These are phyloP conservation scores for Trichoderma koningii DNA, from an alignment of 2,329 filamentous ascomycete species.

Conservation along the genomic window DNA sequence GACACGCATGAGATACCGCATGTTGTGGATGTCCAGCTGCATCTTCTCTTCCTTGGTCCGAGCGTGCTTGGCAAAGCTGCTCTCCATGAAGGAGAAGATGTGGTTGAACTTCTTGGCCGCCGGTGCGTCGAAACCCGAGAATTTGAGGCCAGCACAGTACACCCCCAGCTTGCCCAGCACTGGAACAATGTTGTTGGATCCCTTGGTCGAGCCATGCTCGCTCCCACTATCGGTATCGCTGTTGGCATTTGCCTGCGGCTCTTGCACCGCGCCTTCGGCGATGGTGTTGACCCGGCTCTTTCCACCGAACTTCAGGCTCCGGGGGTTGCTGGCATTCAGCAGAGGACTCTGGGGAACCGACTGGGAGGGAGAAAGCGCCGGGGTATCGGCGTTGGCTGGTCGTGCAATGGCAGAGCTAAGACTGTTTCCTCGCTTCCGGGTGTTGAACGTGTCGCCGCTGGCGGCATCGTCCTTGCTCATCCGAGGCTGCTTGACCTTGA, in stretches of 20 bases:
- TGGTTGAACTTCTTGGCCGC: conserved; percentile 90
- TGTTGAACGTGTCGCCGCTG: conserved; percentile 40
- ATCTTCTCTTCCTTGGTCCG: conserved; percentile 74
- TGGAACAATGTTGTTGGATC: conserved; percentile 82
- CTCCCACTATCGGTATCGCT: conserved; percentile 78
- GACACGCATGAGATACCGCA: conserved; percentile 87
- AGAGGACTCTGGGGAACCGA: conserved; percentile 58
- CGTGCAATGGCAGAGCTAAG: conserved; percentile 67
- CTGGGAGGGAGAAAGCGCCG: conserved; percentile 50
- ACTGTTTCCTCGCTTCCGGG: conserved; percentile 64
- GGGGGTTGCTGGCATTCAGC: conserved; percentile 50
- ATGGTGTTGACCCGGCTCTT: conserved; percentile 61
- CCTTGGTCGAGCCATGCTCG: conserved; percentile 57
- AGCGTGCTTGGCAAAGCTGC: conserved; percentile 79
- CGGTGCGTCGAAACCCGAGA: conserved; percentile 73
- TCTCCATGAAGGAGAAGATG: conserved; percentile 92
- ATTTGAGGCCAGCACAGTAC: conserved; percentile 74
- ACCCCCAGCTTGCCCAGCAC: conserved; percentile 84
- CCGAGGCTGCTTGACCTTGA: conserved; percentile 87
- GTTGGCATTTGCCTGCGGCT: conserved; percentile 54
- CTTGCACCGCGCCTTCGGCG: conserved; percentile 58
- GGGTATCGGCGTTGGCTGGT: conserved; percentile 61
- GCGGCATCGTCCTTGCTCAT: conserved; percentile 44
- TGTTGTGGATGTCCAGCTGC: conserved; percentile 84
- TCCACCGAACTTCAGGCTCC: conserved; percentile 48